Evolutionary conservation across 2,329 filamentous ascomycete species (phyloP), one percentile per base, ranked within the genome.

Genomic region (Elsinoe perseae): DNA sequence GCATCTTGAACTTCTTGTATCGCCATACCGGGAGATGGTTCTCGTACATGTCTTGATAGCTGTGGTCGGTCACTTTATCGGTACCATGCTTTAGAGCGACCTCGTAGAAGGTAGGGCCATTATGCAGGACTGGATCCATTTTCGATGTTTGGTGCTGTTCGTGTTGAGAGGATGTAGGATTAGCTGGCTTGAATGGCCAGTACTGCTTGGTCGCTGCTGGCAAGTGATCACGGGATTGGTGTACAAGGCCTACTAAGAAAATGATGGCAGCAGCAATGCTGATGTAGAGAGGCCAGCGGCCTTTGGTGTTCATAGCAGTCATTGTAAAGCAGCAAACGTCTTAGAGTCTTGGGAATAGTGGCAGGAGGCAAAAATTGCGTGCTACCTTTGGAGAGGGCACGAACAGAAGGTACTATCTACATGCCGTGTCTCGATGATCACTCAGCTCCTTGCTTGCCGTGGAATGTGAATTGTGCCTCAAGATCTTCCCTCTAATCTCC

Each of bases 11-110:
- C 27, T 58, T 65, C 38, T 64, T 60, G 56, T 68, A 63, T 34
- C 70, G 66, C 20, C 69, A 58, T 1, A 62, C 56, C 1, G 64
- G 62, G 2, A 74, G 64, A 32, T 73, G 69, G 56, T 70, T 71
- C 46, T 74, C 67, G 61, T 74, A 73, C 67, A 75, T 70, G 58
- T 68, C 62, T 21, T 73, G 68, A 56, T 74, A 74, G 23, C 67
- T 64, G 60, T 73, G 70, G 1, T 56, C 57, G 7, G 67, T 70
- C n/a, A 73, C 70, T 57, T 73, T 73, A 61, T 73, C 69, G 4
- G 70, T 71, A 28, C 69, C 71, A 57, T 72, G 64, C 18, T 69
- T 68, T 12, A 63, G 59, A 4, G 68, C 70, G 44, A 74, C 64
- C 14, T 72, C 66, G 52, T 67, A 64, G 60, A 69, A 70, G 7